Base-by-base conservation (phyloP, 768 basidiomycete species). In the Hemileccinum rubropunctum region DNA sequence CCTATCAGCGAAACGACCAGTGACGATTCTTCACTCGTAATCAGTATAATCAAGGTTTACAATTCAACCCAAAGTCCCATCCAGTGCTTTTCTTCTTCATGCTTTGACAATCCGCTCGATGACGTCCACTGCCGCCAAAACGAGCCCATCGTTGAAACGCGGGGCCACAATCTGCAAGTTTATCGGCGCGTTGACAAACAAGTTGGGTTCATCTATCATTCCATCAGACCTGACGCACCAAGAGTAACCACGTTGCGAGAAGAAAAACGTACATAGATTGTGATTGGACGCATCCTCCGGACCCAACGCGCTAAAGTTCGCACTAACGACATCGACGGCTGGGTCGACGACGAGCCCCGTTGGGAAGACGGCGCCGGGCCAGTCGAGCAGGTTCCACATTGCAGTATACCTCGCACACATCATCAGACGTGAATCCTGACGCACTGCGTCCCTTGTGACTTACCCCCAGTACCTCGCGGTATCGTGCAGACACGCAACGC, bases 331-430 rank as follows among this genome's bases (percentile, higher is more conserved):
- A 26, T 71, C 70, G 6, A 65, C 4, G 2, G 55, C 36, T 35
- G 70, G 58, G 46, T 70, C 61, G 39, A 49, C 54, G 15, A 51
- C 34, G 20, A 70, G 63, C n/a, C 75, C 73, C 17, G 71, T 73
- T 8, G 76, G 77, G 61, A 78, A 73, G 5, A 76, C 71, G 3
- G 67, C 70, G 1, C 69, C 68, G 0, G 76, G 71, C 45, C 72
- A 76, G 58, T 79, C 77, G 13, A 71, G 58, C 14, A 78, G 54
- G 50, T 79, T 79, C 66, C 71, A 74, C 20, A 73, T 55, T 11
- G 63, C 68, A 0, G 76, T 74, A 47, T 75, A 76, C 6, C 72
- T 72, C 37, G n/a, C 17, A 20, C 13, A 23, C 9, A 11, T 15
- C 0, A 10, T 50, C 34, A 41, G 20, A 45, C 3, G 28, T 2